Evolutionary conservation across 2,329 filamentous ascomycete species (phyloP).

Genomic region (Beauveria varroae): DNA sequence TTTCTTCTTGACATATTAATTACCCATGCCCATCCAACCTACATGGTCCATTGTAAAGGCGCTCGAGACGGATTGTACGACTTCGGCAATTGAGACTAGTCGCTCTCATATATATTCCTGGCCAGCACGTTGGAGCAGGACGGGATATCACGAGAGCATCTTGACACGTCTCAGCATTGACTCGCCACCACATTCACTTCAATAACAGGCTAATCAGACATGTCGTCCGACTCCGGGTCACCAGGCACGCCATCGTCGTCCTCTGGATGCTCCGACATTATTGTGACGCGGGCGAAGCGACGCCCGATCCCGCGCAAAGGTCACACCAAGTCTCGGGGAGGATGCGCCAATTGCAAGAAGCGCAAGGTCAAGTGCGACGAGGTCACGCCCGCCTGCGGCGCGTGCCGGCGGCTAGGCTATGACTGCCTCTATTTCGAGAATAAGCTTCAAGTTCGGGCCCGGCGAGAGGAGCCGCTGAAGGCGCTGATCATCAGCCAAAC

Average conservation of each 20-base stretch:
- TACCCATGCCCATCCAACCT: background rate
- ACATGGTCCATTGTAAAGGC: background rate
- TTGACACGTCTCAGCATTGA: background rate
- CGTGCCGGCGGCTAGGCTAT: constrained; percentile 29
- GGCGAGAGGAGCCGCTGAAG: background rate
- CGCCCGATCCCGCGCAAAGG: constrained; percentile 27
- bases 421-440: constrained; percentile 25
- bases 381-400: constrained; percentile 25
- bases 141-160: background rate
- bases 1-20: background rate
- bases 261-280: background rate
- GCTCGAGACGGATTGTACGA: background rate
- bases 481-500: background rate
- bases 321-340: constrained; percentile 27
- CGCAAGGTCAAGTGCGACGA: constrained; percentile 40
- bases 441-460: background rate
- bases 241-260: constrained; percentile 6
- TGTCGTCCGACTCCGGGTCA: background rate
- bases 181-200: too few species aligned
- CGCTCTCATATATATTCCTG: too few species aligned
- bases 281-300: constrained; percentile 14
- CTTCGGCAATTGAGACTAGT: background rate
- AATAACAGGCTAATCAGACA: background rate
- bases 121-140: background rate
- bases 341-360: constrained; percentile 26